Conservation (phyloP, 495 filamentous ascomycete genomes). For the Elasticomyces elasticus region DNA sequence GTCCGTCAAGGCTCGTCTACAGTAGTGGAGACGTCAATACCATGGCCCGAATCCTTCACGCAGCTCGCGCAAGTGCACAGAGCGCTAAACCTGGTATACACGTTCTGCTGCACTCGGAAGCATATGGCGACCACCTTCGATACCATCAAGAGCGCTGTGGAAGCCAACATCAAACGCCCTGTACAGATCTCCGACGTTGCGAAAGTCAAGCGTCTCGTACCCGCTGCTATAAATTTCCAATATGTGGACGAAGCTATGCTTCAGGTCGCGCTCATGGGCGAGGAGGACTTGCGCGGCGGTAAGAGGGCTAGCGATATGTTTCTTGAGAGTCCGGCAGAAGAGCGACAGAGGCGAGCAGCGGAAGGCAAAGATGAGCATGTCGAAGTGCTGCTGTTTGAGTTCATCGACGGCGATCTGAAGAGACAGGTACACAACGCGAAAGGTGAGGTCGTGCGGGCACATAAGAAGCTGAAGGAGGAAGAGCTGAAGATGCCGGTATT, state of each 20-base stretch:
- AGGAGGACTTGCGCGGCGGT: slow-evolving; percentile 42
- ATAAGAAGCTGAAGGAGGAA: slow-evolving; percentile 57
- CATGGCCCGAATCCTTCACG: slow-evolving; percentile 69
- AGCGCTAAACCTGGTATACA: slow-evolving; percentile 85
- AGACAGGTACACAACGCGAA: slow-evolving; percentile 59
- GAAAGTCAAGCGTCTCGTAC: slow-evolving; percentile 65
- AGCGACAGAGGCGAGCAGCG: slow-evolving; percentile 21
- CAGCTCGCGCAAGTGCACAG: slow-evolving; percentile 65
- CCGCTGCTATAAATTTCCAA: slow-evolving; percentile 65
- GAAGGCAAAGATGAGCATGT: slow-evolving; percentile 35
- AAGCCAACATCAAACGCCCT: slow-evolving; percentile 64
- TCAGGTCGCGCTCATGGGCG: slow-evolving; percentile 64
- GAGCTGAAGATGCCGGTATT: slow-evolving; percentile 88
- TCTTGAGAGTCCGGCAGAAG: slow-evolving; percentile 15
- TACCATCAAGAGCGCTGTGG: slow-evolving; percentile 73
- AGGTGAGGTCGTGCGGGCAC: slow-evolving; percentile 57
- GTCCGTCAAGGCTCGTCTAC: slow-evolving; percentile 35
- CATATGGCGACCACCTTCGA: slow-evolving; percentile 86
- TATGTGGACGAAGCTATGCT: slow-evolving; percentile 78
- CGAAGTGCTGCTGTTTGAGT: slow-evolving; percentile 82
- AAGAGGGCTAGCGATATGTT: slow-evolving; percentile 34
- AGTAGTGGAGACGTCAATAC: slow-evolving; percentile 37
- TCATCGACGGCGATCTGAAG: slow-evolving; percentile 83
- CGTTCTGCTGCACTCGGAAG: slow-evolving; percentile 87
- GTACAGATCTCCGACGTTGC: slow-evolving; percentile 71